These are phyloP conservation scores for Centella asiatica DNA, from an alignment of 129 eudicot genomes.

Conservation along the genomic window DNA sequence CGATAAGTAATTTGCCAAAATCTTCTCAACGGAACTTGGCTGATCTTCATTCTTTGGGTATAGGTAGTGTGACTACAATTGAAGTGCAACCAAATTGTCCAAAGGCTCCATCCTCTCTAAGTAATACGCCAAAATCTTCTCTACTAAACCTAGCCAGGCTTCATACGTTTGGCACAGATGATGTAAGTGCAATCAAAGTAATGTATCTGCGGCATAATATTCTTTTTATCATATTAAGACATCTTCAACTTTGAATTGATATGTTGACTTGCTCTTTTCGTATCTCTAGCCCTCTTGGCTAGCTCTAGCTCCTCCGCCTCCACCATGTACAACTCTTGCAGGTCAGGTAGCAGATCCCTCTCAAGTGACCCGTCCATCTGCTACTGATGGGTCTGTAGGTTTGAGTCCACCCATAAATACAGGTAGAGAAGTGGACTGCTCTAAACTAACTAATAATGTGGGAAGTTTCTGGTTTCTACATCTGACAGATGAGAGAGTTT, in stretches of 20 bases:
- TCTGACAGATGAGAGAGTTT: neutral
- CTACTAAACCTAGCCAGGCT: slow-evolving; percentile 50
- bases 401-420: slow-evolving; percentile 46
- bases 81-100: slow-evolving; percentile 57
- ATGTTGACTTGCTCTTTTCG: slow-evolving; percentile 13
- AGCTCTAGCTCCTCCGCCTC: slow-evolving; percentile 51
- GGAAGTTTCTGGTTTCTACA: neutral
- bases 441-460: neutral
- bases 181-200: slow-evolving; percentile 40
- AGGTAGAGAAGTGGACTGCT: slow-evolving; percentile 25
- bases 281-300: slow-evolving; percentile 59
- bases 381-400: slow-evolving; percentile 70
- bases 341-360: slow-evolving; percentile 73
- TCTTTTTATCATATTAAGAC: neutral
- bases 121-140: slow-evolving; percentile 45
- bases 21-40: slow-evolving; percentile 40
- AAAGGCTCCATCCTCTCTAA: slow-evolving; percentile 60
- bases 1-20: slow-evolving; percentile 54
- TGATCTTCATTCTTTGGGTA: slow-evolving; percentile 58
- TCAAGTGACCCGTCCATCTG: slow-evolving; percentile 53
- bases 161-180: slow-evolving; percentile 61
- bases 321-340: slow-evolving; percentile 46
- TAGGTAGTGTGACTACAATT: slow-evolving; percentile 57
- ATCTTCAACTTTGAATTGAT: slow-evolving; percentile 11
- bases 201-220: too few species aligned